Base-by-base conservation (phyloP, 257 asterid species). In the Lavandula angustifolia region DNA sequence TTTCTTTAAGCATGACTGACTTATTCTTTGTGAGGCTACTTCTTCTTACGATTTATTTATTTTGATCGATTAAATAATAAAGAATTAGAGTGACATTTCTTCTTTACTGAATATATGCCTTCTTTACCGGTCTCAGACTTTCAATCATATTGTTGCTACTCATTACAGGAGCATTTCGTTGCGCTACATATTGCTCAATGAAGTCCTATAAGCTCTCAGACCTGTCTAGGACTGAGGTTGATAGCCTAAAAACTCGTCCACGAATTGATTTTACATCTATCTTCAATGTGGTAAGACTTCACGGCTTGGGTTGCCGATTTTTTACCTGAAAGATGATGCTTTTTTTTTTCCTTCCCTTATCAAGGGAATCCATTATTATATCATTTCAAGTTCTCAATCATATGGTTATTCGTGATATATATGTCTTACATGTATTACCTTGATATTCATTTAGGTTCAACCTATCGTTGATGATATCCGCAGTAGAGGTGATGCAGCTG, bases 391-490 rank as follows among this genome's bases (percentile, higher is more conserved):
- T 59, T 59, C 51, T 12, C 38, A 43, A 9, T 63, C 18, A 14
- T 42, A 35, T 64, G 2, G 13, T 54, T n/a, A 10, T 27, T 40
- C 31, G 5, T 9, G 41, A 42, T 69, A 55, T 34, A 48, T 62
- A 51, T 66, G 54, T 53, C 12, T 51, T 65, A 62, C 10, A 16
- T n/a, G 16, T 59, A 18, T 40, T 40, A 22, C 62, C 13, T 50
- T 54, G 13, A 38, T 55, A 18, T 22, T 56, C 33, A 62, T 38
- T 77, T 81, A 89, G 99, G 99, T 92, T 76, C 94, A 92, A 48
- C 99, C 97, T 62, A 92, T 92, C 78, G 95, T 92, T 65, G 96
- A 92, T 56, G 96, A 87, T 59, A 82, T 92, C 1, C 84, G 94
- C 67, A 77, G 66, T 54, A 79, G 90, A 81, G 99, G 99, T 29